A percentile compares a stretch with the other conserved stretches of the same genome.
These are phyloP conservation scores for Blastobotrys arbuscula DNA, from an alignment of 1,139 yeast species.

Conservation along the genomic window DNA sequence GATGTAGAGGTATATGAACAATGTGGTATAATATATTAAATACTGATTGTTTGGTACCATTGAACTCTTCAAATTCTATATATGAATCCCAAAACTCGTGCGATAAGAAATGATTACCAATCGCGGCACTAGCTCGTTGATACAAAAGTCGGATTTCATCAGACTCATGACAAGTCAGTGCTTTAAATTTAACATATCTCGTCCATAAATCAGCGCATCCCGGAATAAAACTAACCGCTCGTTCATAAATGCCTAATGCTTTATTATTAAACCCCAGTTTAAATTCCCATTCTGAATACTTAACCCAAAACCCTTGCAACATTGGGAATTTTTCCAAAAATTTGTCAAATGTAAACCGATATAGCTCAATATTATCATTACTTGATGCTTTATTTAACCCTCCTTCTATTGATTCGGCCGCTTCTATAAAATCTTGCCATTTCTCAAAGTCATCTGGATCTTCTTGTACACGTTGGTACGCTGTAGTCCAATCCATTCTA, in stretches of 20 bases:
- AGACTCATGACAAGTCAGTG: slow-evolving; percentile 31
- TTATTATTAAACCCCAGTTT: slow-evolving; percentile 49
- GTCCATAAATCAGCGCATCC: slow-evolving; percentile 71
- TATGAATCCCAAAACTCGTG: slow-evolving; percentile 75
- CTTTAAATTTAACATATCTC: slow-evolving; percentile 52
- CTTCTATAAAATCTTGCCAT: slow-evolving; percentile 47
- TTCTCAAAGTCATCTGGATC: slow-evolving; percentile 40
- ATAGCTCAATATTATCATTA: slow-evolving; percentile 36
- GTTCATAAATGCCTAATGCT: slow-evolving; percentile 48
- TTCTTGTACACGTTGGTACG: slow-evolving; percentile 26
- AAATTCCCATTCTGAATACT: slow-evolving; percentile 65
- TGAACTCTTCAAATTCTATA: slow-evolving; percentile 46
- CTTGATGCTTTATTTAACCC: slow-evolving; percentile 46
- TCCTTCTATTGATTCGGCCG: slow-evolving; percentile 34
- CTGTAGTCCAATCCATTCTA: slow-evolving; percentile 20
- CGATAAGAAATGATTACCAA: slow-evolving; percentile 71
- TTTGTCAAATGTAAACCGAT: slow-evolving; percentile 49
- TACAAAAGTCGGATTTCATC: slow-evolving; percentile 38
- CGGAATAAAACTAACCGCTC: slow-evolving; percentile 49
- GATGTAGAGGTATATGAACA: slow-evolving; percentile 70
- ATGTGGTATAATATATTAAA: slow-evolving; percentile 50
- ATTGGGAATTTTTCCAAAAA: slow-evolving; percentile 62
- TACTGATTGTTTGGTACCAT: slow-evolving; percentile 35
- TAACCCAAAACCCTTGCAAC: slow-evolving; percentile 73
- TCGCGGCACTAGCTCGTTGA: slow-evolving; percentile 52